Base-by-base conservation (phyloP, 495 filamentous ascomycete genomes). In the Geopyxis carbonaria region DNA sequence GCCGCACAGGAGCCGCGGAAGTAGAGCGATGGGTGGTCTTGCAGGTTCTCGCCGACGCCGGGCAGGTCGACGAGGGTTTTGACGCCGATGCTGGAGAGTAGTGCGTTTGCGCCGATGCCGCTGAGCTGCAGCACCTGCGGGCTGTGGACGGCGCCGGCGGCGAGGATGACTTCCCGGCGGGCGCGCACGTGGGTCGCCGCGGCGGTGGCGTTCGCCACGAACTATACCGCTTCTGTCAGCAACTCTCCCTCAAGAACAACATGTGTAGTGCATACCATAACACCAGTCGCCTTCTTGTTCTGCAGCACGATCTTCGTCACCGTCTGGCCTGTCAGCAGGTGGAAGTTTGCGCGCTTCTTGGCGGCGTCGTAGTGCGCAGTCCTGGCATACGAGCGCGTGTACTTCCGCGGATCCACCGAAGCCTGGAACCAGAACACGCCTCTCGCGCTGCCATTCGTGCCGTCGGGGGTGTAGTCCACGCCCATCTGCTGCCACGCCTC, bases 41-140 rank as follows among this genome's bases (percentile, higher is more conserved):
- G 65, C 14, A 68, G 53, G 36, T 69, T 65, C 20, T 62, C 56
- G 7, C 66, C 66, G 8, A 69, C 66, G 16, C 66, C 62, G 22
- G 66, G 64, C 14, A 69, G 57, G 42, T 69, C 62, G 22, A 58
- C 56, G 6, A 64, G 44, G 5, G 60, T 45, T 2, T 57, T 44
- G 42, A 69, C 61, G 5, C 58, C 59, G 5, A 62, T 51, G 8
- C 32, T 23, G 10, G 50, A 35, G 8, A 69, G 47, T 2, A 64
- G 55, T 15, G 53, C 47, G 38, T 56, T 60, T 0, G 61, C 61
- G 2, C 64, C 65, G 25, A 69, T 54, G 31, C 65, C 65, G 22
- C 62, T 61, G 27, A 68, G 43, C 6, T 66, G 55, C 6, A 69
- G 45, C 5, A 69, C 40, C 32, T 64, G 55, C 0, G 65, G 65